Percentiles rank a stretch among this genome's conserved stretches.
phyloP scores from a whole-genome alignment of 768 basidiomycete species.

The Termitomyces sp. region DNA sequence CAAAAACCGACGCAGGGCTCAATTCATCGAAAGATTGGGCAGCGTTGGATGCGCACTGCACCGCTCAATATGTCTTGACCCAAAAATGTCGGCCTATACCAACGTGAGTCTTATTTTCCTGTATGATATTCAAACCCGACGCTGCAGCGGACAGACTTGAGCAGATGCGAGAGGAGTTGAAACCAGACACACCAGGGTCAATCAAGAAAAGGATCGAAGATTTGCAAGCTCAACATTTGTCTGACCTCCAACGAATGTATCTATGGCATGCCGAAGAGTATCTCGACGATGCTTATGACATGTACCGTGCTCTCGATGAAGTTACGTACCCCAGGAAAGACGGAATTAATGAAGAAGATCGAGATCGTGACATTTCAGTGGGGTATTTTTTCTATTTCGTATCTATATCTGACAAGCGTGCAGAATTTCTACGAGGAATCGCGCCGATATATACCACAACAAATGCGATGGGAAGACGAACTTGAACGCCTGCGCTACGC shows the following conservation, averaged over 20 bases:
- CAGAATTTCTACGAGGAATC: slow-evolving; percentile 23
- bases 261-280: slow-evolving; percentile 30
- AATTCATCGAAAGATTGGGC: slow-evolving; percentile 2
- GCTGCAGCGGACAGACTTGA: slow-evolving; percentile 22
- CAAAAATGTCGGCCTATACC: slow-evolving; percentile 34
- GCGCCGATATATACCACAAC: slow-evolving; percentile 13
- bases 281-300: slow-evolving; percentile 26
- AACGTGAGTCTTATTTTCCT: slow-evolving; percentile 24
- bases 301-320: slow-evolving; percentile 25
- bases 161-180: slow-evolving; percentile 28
- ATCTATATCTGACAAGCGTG: background rate
- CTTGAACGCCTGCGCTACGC: slow-evolving; percentile 25
- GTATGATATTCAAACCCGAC: background rate
- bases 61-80: slow-evolving; percentile 35
- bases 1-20: background rate
- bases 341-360: slow-evolving; percentile 13
- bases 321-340: slow-evolving; percentile 11
- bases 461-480: slow-evolving; percentile 24
- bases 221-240: slow-evolving; percentile 23
- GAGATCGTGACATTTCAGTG: slow-evolving; percentile 19
- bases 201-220: slow-evolving; percentile 24
- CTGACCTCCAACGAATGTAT: slow-evolving; percentile 35
- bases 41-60: slow-evolving; percentile 26
- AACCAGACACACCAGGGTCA: slow-evolving; percentile 20
- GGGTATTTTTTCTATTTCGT: background rate